Percentiles rank a stretch among this genome's conserved stretches.
These are phyloP conservation scores for Lagerstroemia speciosa DNA, from an alignment of 345 rosid genomes.

Conservation along the genomic window DNA sequence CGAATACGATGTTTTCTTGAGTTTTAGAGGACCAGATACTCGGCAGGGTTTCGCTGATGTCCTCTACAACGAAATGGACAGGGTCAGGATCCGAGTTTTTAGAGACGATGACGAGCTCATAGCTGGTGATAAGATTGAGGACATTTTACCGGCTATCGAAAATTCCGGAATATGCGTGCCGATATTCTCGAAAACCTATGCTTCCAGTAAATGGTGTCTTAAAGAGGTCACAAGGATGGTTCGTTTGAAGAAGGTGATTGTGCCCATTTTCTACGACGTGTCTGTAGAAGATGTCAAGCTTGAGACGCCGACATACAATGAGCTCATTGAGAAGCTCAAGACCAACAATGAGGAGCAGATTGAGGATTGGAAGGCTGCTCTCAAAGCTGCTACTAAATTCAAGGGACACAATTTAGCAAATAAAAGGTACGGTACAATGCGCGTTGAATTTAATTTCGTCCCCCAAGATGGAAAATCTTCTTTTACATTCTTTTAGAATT, in stretches of 20 bases:
- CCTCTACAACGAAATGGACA: neutral
- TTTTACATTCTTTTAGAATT: neutral
- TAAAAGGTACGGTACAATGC: neutral
- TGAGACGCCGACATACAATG: neutral
- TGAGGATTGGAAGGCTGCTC: conserved; percentile 3
- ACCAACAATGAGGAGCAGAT: neutral
- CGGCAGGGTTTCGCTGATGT: neutral
- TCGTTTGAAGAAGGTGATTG: neutral
- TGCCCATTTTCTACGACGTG: conserved; percentile 4
- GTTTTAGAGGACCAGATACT: conserved; percentile 9
- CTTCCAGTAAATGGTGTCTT: conserved; percentile 2
- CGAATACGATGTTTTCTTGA: conserved; percentile 7
- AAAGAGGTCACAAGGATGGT: neutral
- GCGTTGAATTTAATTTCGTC: neutral
- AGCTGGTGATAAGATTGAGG: neutral
- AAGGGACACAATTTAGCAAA: neutral
- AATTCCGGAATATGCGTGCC: conserved; percentile 2
- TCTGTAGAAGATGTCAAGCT: conserved; percentile 1
- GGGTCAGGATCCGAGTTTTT: neutral
- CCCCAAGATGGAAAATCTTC: neutral
- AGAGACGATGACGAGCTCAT: conserved; percentile 1
- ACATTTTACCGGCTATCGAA: neutral
- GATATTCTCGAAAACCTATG: conserved; percentile 1
- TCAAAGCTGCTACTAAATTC: neutral
- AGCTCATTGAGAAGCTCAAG: neutral